Evolutionary conservation across 2,329 filamentous ascomycete species (phyloP).

Genomic region (Fusarium sp.): DNA sequence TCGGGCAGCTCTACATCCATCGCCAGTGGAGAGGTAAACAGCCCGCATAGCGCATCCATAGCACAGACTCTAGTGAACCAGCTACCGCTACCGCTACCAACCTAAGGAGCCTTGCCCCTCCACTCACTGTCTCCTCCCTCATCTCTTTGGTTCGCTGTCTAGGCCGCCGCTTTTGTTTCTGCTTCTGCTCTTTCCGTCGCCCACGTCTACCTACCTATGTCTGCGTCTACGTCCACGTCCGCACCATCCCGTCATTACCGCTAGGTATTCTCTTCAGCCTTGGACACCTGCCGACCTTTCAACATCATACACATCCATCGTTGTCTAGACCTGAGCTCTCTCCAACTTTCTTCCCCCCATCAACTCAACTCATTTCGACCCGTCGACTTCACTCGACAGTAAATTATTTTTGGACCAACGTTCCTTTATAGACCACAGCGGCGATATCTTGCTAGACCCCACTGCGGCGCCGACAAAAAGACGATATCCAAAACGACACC

Average conservation of each 20-base stretch:
- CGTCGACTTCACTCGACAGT: conserved; percentile 20
- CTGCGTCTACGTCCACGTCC: conserved; percentile 25
- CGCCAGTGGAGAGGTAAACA: neutral
- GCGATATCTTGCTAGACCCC: conserved; percentile 40
- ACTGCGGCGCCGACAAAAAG: conserved; percentile 41
- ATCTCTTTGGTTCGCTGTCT: conserved; percentile 36
- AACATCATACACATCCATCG: conserved; percentile 28
- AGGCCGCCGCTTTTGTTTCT: conserved; percentile 25
- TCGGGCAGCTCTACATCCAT: conserved; percentile 6
- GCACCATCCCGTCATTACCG: conserved; percentile 16
- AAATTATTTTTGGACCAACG: conserved; percentile 31
- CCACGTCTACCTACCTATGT: conserved; percentile 2
- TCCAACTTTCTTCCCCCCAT: neutral
- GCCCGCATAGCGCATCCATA: conserved; percentile 3
- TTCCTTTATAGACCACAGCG: conserved; percentile 27
- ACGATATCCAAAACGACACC: conserved; percentile 42
- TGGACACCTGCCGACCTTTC: conserved; percentile 33
- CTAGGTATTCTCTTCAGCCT: conserved; percentile 35
- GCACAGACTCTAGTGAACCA: conserved; percentile 34
- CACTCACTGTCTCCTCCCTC: conserved; percentile 37
- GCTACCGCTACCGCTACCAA: neutral
- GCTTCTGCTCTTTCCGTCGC: conserved; percentile 5
- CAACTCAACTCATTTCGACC: neutral
- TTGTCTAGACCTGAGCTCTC: conserved; percentile 4
- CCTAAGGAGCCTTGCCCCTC: conserved; percentile 8